Conservation (phyloP, 2,329 filamentous ascomycete genomes). For the Aureobasidium sp. region DNA sequence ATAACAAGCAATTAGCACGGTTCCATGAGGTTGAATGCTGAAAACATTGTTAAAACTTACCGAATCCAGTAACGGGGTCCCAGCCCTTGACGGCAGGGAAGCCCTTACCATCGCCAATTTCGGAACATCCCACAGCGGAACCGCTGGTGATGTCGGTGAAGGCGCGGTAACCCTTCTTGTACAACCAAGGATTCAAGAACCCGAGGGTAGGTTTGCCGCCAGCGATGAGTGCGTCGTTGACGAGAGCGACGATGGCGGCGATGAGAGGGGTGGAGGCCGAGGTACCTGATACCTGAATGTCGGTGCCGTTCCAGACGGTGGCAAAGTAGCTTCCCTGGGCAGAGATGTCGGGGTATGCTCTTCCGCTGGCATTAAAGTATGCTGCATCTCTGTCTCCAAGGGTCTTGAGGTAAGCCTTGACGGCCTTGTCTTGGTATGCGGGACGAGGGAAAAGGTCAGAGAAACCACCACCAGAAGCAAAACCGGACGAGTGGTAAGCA, state of each 20-base stretch:
- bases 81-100: constrained; percentile 25
- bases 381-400: constrained; percentile 33
- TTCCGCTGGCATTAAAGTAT: constrained; percentile 36
- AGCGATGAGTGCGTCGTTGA: constrained; percentile 51
- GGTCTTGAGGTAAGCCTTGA: constrained; percentile 33
- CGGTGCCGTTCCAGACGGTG: constrained; percentile 30
- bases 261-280: constrained; percentile 48
- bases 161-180: constrained; percentile 36
- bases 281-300: constrained; percentile 38
- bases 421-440: constrained; percentile 35
- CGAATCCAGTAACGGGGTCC: constrained; percentile 25
- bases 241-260: constrained; percentile 47
- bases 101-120: constrained; percentile 14
- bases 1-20: not conserved
- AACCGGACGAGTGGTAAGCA: constrained; percentile 43
- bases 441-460: constrained; percentile 37
- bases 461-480: constrained; percentile 40
- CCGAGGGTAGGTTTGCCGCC: constrained; percentile 41
- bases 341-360: constrained; percentile 39
- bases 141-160: constrained; percentile 39
- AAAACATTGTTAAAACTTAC: not conserved
- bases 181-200: constrained; percentile 47
- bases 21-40: too few species aligned
- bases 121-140: constrained; percentile 25
- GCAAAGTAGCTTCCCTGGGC: constrained; percentile 44